A percentile compares a stretch with the other conserved stretches of the same genome.
Evolutionary conservation across 257 asterid species (phyloP).

Genomic region (Nicotiana benthamiana): DNA sequence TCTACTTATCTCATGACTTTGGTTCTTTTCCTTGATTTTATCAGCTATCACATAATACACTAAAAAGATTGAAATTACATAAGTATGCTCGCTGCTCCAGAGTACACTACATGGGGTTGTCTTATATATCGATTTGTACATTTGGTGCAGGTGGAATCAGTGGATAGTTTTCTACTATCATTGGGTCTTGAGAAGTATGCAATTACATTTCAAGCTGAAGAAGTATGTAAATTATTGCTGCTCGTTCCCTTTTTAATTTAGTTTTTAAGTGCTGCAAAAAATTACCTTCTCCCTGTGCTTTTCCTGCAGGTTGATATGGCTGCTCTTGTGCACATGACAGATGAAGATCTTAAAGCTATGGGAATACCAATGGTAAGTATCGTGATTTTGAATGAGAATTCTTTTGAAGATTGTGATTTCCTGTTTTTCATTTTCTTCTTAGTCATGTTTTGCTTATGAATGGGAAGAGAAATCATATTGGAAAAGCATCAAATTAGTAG

Average conservation of each 20-base stretch:
- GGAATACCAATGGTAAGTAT: slow-evolving; percentile 89
- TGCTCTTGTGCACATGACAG: slow-evolving; percentile 90
- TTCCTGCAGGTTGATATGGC: slow-evolving; percentile 88
- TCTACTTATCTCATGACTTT: neutral
- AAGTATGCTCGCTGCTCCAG: neutral
- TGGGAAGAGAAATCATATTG: neutral
- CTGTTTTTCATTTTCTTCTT: neutral
- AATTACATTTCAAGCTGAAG: slow-evolving; percentile 96
- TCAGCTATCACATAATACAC: neutral
- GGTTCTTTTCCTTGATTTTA: neutral
- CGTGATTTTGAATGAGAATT: neutral
- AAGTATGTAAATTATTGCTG: slow-evolving; percentile 36
- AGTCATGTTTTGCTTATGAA: neutral
- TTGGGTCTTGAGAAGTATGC: slow-evolving; percentile 85
- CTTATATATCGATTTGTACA: neutral
- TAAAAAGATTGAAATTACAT: neutral
- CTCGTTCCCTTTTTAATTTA: slow-evolving; percentile 6
- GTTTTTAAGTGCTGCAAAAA: slow-evolving; percentile 7
- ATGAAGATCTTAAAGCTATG: slow-evolving; percentile 94
- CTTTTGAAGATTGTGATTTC: neutral
- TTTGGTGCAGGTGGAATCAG: slow-evolving; percentile 64
- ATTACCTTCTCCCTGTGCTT: neutral
- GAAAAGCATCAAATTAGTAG: neutral
- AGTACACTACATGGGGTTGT: neutral
- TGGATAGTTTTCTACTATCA: slow-evolving; percentile 72